Base-by-base conservation (phyloP, 1,284 basidiomycete species). In the Ustilago xerochloae region DNA sequence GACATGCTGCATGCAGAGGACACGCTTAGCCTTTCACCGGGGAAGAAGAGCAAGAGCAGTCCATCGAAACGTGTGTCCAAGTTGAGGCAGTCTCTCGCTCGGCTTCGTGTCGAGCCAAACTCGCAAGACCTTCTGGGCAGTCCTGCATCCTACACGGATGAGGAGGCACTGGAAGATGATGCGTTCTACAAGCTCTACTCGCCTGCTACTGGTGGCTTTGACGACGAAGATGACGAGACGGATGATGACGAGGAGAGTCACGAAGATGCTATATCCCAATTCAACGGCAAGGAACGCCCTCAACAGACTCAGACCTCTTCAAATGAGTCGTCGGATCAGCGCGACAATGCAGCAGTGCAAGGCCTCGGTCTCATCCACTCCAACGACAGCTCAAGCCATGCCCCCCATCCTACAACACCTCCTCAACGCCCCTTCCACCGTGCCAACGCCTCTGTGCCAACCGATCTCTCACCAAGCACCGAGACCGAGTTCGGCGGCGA, bases 141-240 rank as follows among this genome's bases (percentile, higher is more conserved):
- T 32, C 54, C 61, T 10, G 61, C 28, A 16, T 67, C 64, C 0
- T 53, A 45, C 36, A 51, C 70, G 4, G 70, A 73, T 24, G 60
- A 73, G 9, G 70, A 73, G 22, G 35, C 63, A 0, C 30, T 73
- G 41, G 70, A 73, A 41, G 70, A 73, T 30, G 70, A 73, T 12
- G 70, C 64, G 1, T 73, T 67, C 49, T 73, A 73, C 52, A 36
- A 73, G 61, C 64, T 73, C 32, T 73, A 73, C 53, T 73, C 70
- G 6, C 70, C 70, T 12, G 69, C 47, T 16, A 30, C 61, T n/a
- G 49, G 46, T 26, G 59, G 26, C 32, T 53, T 35, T n/a, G 63
- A 67, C 9, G 63, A 67, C 9, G 70, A 64, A 12, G 60, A 66
- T 12, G 70, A 66, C 13, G 70, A 66, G 22, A 60, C 48, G 29